Conservation (phyloP, 345 rosid genomes). For the Boechera stricta region DNA sequence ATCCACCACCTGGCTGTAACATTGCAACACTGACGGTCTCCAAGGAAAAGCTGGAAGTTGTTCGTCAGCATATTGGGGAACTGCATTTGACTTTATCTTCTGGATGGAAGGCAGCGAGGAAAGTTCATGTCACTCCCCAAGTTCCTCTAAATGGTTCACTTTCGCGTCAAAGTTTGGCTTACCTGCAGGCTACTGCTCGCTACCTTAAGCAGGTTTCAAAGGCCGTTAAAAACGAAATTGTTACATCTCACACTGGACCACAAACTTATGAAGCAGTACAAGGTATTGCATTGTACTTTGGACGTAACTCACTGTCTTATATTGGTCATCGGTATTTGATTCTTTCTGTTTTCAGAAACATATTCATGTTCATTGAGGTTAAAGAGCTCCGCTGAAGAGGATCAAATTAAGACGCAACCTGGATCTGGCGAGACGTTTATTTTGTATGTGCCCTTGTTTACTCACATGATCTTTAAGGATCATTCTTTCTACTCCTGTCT, state of each 20-base stretch:
- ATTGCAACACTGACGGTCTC: conserved; percentile 60
- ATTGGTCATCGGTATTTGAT: conserved; percentile 5
- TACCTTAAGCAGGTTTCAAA: conserved; percentile 87
- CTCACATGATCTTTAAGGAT: background rate
- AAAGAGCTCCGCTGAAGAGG: conserved; percentile 87
- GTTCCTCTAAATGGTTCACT: conserved; percentile 70
- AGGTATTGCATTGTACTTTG: conserved; percentile 53
- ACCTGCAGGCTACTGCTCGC: conserved; percentile 78
- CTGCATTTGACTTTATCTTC: conserved; percentile 60
- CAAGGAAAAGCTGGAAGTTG: conserved; percentile 57
- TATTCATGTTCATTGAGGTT: conserved; percentile 72
- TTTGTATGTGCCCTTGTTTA: conserved; percentile 63
- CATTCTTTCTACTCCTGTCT: conserved; percentile 12
- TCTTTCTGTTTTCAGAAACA: conserved; percentile 62
- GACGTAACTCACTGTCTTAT: conserved; percentile 17
- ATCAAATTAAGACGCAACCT: conserved; percentile 75
- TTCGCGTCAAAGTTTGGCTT: conserved; percentile 82
- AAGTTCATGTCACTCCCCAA: conserved; percentile 61
- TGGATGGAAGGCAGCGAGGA: conserved; percentile 76
- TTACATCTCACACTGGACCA: conserved; percentile 65
- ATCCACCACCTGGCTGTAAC: conserved; percentile 78
- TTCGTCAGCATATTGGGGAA: conserved; percentile 61
- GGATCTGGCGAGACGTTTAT: conserved; percentile 86
- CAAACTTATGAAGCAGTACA: conserved; percentile 77
- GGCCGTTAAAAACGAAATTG: conserved; percentile 73